Evolutionary conservation across 495 filamentous ascomycete species (phyloP).

Genomic region (Aspergillus kassunensis): DNA sequence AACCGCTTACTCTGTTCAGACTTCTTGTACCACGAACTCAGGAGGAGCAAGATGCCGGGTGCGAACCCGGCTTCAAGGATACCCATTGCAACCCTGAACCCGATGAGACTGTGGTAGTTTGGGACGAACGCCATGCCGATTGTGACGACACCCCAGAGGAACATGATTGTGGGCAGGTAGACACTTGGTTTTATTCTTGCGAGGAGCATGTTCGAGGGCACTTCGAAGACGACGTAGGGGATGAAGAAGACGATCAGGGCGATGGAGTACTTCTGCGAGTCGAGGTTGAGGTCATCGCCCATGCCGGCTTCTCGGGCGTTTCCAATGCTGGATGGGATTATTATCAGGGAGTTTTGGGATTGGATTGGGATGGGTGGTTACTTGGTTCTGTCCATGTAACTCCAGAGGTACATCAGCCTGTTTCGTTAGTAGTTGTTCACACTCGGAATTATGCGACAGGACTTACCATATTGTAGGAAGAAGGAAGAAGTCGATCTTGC

Average conservation of each 20-base stretch:
- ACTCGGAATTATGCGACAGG: neutral
- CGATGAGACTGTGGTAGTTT: conserved; percentile 35
- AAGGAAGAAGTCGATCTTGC: conserved; percentile 40
- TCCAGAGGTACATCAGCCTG: conserved; percentile 42
- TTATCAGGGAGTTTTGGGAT: too few relatives aligned
- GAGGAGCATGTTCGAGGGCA: conserved; percentile 41
- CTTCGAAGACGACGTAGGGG: conserved; percentile 42
- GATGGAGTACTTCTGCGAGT: conserved; percentile 22
- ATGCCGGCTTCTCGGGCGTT: conserved; percentile 39
- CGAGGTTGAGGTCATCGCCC: conserved; percentile 28
- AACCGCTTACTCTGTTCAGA: conserved; percentile 40
- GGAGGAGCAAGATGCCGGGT: conserved; percentile 38
- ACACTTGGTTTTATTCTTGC: conserved; percentile 26
- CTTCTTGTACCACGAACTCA: conserved; percentile 46
- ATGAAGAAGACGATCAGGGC: conserved; percentile 38
- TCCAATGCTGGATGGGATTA: conserved; percentile 24
- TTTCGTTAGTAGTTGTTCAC: too few relatives aligned
- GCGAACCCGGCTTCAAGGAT: conserved; percentile 38
- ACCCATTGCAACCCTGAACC: conserved; percentile 30
- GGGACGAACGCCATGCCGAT: conserved; percentile 35
- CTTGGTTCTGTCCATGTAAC: conserved; percentile 33
- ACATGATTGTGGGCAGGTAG: conserved; percentile 34
- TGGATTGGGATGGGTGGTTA: neutral
- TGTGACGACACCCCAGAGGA: conserved; percentile 32
- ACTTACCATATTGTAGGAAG: conserved; percentile 36